A percentile compares a stretch with the other conserved stretches of the same genome.
phyloP scores from a whole-genome alignment of 345 rosid genomes.

The Raphanus raphanistrum region DNA sequence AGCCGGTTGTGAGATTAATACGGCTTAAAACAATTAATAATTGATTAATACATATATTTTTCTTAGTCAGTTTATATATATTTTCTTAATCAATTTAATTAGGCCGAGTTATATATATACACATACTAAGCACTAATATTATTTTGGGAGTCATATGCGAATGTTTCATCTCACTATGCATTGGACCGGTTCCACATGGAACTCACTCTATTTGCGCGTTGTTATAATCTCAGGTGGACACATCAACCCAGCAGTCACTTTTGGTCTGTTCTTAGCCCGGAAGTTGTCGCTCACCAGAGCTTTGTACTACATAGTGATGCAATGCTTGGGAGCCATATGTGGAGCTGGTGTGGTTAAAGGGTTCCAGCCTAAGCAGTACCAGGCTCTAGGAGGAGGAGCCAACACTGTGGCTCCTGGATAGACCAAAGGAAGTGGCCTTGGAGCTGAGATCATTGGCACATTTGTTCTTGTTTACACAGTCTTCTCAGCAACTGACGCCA shows the following conservation, averaged over 20 bases:
- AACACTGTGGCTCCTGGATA: constrained; percentile 46
- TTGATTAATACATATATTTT: not conserved
- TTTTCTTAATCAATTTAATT: too few species aligned
- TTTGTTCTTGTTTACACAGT: constrained; percentile 50
- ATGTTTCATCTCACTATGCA: not conserved
- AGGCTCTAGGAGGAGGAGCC: constrained; percentile 47
- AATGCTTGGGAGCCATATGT: constrained; percentile 33
- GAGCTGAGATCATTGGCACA: constrained; percentile 48
- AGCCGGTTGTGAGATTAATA: not conserved
- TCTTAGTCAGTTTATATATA: not conserved
- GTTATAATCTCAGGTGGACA: constrained; percentile 42
- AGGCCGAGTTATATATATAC: not conserved
- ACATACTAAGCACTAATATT: not conserved
- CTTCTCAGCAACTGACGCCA: constrained; percentile 51
- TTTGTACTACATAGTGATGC: constrained; percentile 48
- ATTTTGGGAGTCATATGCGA: not conserved
- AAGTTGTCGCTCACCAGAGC: constrained; percentile 44
- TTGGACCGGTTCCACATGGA: not conserved
- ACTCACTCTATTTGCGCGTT: not conserved
- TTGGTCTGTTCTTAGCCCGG: constrained; percentile 43
- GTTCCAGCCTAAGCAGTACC: constrained; percentile 39
- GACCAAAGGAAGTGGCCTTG: constrained; percentile 48
- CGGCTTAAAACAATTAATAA: not conserved
- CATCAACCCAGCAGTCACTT: constrained; percentile 28
- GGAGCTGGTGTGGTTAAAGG: constrained; percentile 49